Conservation (phyloP, 805 yeast genomes). For the Saccharomycopsis sp. region DNA sequence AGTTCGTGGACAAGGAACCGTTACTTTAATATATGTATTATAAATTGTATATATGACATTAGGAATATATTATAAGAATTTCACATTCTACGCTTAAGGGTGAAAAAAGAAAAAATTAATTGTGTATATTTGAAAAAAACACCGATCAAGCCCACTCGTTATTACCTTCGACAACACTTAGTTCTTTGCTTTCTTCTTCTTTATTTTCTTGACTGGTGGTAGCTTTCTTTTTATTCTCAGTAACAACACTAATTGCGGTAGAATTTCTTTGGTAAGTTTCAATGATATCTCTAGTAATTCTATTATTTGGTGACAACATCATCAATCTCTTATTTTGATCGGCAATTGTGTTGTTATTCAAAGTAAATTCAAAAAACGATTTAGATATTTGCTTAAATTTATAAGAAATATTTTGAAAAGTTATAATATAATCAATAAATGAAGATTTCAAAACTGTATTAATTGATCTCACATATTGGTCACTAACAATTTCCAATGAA, state of each 20-base stretch:
- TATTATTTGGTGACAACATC: neutral
- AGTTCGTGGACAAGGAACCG: too few relatives aligned
- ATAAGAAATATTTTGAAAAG: conserved; percentile 7
- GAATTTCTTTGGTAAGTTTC: neutral
- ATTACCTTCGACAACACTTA: neutral
- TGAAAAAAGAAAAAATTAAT: neutral
- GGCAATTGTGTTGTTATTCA: neutral
- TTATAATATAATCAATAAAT: conserved; percentile 35
- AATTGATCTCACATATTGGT: conserved; percentile 43
- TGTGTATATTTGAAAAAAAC: neutral
- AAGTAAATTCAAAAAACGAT: conserved; percentile 1
- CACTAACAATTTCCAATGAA: conserved; percentile 45
- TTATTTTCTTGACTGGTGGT: neutral
- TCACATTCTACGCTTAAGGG: neutral
- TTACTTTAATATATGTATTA: too few relatives aligned
- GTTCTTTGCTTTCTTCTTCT: neutral
- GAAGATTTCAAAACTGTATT: conserved; percentile 39
- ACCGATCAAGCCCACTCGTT: conserved; percentile 8
- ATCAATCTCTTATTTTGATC: neutral
- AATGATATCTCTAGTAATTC: neutral
- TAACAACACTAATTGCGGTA: neutral
- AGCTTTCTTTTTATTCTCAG: neutral
- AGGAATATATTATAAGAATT: neutral
- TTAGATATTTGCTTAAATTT: neutral
- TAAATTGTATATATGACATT: neutral